Evolutionary conservation across 768 basidiomycete genomes (phyloP), one percentile per base, ranked within the genome.

Genomic region (Clavulina sp.): DNA sequence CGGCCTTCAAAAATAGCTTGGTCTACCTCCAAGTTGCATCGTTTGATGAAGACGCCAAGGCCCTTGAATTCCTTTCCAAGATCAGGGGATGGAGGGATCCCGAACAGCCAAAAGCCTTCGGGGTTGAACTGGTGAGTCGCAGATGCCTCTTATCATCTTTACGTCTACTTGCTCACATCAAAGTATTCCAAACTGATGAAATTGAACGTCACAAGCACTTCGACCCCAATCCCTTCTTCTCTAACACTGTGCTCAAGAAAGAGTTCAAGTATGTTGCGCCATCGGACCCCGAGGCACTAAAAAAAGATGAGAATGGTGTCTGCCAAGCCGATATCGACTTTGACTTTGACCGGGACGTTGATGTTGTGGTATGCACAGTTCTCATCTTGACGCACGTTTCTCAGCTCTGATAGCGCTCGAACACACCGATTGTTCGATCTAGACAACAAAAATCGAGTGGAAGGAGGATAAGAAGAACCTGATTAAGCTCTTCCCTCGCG

Each of bases 141-240:
- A n/a, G n/a, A n/a, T n/a, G n/a, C n/a, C n/a, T n/a, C n/a, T n/a
- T n/a, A n/a, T 21, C 38, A 18, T 51, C 7, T 5, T 13, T 4
- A 19, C 28, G 49, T 19, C 48, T 9, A 18, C 16, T 49, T 7
- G 18, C 16, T 47, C 13, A 5, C 19, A 31, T 44, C 28, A 19
- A 50, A 47, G n/a, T 24, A 19, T 24, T 9, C 4, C 7, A 3
- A 9, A 43, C 31, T 33, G 26, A 3, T 38, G 32, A 13, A 23
- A n/a, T n/a, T n/a, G n/a, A n/a, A n/a, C n/a, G n/a, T 48, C 29
- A 6, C 24, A 89, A n/a, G 86, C 62, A 82, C 61, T 89, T 88
- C 72, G 84, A 82, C 64, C 74, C 85, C 61, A 89, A 89, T 67
- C 83, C 83, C 21, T 84, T 76, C 68, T 89, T 89, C 69, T 68